phyloP scores from a whole-genome alignment of 331 rosid genomes.

The Quercus tomentella region DNA sequence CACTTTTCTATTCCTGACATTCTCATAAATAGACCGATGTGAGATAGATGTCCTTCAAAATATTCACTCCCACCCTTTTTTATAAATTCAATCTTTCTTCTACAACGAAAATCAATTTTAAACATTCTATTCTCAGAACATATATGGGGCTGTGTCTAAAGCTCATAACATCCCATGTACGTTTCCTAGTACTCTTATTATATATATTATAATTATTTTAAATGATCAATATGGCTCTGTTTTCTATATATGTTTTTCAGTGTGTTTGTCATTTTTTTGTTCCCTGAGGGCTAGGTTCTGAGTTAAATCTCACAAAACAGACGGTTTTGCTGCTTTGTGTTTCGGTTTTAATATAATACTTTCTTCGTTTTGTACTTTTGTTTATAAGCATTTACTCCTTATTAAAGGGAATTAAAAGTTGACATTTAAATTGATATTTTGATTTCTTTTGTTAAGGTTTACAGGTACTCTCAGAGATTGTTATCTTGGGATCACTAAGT shows the following conservation, averaged over 20 bases:
- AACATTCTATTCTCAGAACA: not conserved
- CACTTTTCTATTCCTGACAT: no score
- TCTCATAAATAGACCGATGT: no score
- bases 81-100: not conserved
- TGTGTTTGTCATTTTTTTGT: not conserved
- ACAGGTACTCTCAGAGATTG: conserved; percentile 17
- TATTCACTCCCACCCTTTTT: not conserved
- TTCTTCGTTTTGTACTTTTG: no score
- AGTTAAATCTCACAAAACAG: not conserved
- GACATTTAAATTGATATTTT: not conserved
- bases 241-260: not conserved
- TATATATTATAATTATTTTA: not conserved
- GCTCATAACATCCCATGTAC: conserved; percentile 10
- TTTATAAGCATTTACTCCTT: not conserved
- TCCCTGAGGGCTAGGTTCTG: not conserved
- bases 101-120: not conserved
- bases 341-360: no score
- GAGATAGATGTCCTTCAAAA: no score
- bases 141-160: conserved; percentile 2
- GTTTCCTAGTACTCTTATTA: not conserved
- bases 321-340: not conserved
- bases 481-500: conserved; percentile 25
- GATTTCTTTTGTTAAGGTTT: not conserved
- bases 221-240: no score
- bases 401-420: not conserved